These are phyloP conservation scores for Pythium chondricola DNA, from an alignment of 352 stramenopile genomes.

Conservation along the genomic window DNA sequence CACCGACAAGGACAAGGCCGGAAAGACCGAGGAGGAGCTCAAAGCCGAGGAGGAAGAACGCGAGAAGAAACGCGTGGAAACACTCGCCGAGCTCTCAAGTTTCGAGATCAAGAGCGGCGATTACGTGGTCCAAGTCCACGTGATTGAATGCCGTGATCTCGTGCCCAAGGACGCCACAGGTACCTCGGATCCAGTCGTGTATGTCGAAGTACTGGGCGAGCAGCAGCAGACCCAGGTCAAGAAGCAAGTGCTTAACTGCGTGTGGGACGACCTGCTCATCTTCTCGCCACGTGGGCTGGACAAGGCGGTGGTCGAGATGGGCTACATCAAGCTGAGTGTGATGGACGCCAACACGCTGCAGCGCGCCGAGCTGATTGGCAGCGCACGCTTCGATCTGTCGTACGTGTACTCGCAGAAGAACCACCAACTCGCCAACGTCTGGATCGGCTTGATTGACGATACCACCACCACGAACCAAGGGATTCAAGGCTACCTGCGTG, in stretches of 20 bases:
- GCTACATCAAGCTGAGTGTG: conserved; percentile 69
- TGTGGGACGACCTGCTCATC: conserved; percentile 83
- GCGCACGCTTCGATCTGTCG: conserved; percentile 80
- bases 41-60: conserved; percentile 67
- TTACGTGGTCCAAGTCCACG: conserved; percentile 85
- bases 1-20: conserved; percentile 34
- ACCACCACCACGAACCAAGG: conserved; percentile 73
- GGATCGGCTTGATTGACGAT: conserved; percentile 87
- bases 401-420: conserved; percentile 85
- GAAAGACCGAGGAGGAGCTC: conserved; percentile 58
- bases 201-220: conserved; percentile 82
- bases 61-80: conserved; percentile 67
- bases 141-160: conserved; percentile 87
- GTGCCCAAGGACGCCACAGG: conserved; percentile 84
- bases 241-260: conserved; percentile 82
- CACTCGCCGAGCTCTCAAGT: conserved; percentile 66
- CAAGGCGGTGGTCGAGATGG: conserved; percentile 80
- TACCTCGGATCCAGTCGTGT: conserved; percentile 89
- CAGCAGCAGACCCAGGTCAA: conserved; percentile 80
- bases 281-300: conserved; percentile 73
- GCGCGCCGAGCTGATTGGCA: conserved; percentile 86
- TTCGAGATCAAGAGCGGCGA: conserved; percentile 86
- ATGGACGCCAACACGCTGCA: conserved; percentile 85
- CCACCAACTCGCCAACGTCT: conserved; percentile 87
- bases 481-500: conserved; percentile 88